These are phyloP conservation scores for Thalassiosira exigua DNA, from an alignment of 352 stramenopile genomes.

Conservation along the genomic window DNA sequence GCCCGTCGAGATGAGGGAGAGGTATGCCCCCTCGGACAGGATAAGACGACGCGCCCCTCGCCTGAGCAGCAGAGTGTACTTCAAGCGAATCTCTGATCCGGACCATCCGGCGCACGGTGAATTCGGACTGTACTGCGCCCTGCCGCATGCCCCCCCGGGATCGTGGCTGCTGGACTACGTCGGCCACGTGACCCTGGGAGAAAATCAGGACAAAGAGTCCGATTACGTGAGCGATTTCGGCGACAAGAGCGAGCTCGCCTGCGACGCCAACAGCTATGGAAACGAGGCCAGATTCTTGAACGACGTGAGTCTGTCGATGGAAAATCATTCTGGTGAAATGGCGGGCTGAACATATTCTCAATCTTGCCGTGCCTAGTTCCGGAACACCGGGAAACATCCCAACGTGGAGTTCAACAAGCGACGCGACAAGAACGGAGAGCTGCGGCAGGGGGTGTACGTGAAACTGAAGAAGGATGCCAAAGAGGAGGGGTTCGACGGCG, in stretches of 20 bases:
- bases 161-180: conserved; percentile 61
- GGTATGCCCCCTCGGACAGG: conserved; percentile 14
- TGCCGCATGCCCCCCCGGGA: conserved; percentile 27
- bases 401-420: conserved; percentile 53
- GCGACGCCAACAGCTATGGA: conserved; percentile 46
- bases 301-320: too few relatives aligned
- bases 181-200: conserved; percentile 36
- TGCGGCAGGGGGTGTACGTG: conserved; percentile 49
- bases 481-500: conserved; percentile 28
- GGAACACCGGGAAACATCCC: conserved; percentile 43
- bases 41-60: conserved; percentile 5
- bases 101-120: conserved; percentile 47
- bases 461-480: conserved; percentile 38
- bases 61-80: conserved; percentile 39
- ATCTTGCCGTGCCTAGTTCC: conserved; percentile 11
- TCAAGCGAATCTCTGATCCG: conserved; percentile 36
- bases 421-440: conserved; percentile 41
- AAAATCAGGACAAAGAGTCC: conserved; percentile 49
- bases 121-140: conserved; percentile 45
- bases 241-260: conserved; percentile 34
- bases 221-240: conserved; percentile 59
- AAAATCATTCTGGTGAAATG: too few relatives aligned
- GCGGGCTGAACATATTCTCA: too few relatives aligned
- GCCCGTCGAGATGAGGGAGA: conserved; percentile 19
- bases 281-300: conserved; percentile 59